A percentile compares a stretch with the other conserved stretches of the same genome.
Conservation (phyloP, 768 basidiomycete species). For the Leucogyrophana mollusca region DNA sequence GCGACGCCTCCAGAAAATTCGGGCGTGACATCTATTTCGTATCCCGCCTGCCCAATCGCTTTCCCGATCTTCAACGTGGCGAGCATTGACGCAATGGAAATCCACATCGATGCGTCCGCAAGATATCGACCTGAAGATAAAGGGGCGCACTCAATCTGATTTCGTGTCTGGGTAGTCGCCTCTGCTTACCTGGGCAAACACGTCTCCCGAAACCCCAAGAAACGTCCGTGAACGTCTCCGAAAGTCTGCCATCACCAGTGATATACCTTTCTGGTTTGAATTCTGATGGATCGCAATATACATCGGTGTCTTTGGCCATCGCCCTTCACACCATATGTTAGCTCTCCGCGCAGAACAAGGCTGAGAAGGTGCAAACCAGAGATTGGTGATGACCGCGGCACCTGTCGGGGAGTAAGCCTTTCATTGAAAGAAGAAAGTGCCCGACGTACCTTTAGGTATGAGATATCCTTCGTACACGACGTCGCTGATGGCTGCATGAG, state of each 20-base stretch:
- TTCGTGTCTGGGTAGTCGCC: neutral
- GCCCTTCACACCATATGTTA: constrained; percentile 14
- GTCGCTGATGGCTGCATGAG: constrained; percentile 32
- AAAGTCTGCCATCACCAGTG: constrained; percentile 14
- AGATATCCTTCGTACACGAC: constrained; percentile 42
- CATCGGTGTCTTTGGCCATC: constrained; percentile 21
- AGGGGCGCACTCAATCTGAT: no score
- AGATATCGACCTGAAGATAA: constrained; percentile 16
- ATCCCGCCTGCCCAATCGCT: constrained; percentile 18
- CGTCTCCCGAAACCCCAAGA: constrained; percentile 35
- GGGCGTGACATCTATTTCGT: constrained; percentile 19
- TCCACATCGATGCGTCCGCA: constrained; percentile 17
- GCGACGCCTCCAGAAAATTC: constrained; percentile 14
- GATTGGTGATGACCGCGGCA: constrained; percentile 19
- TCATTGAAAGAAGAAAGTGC: neutral
- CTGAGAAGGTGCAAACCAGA: constrained; percentile 10
- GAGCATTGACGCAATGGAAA: constrained; percentile 17
- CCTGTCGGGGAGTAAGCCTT: constrained; percentile 8
- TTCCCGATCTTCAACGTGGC: constrained; percentile 19
- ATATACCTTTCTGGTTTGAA: constrained; percentile 36
- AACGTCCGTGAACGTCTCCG: constrained; percentile 18
- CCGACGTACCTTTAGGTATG: constrained; percentile 47
- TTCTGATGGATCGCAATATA: constrained; percentile 24
- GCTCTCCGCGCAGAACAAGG: no score
- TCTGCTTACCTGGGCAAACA: neutral